Percentiles rank a stretch among this genome's conserved stretches.
Evolutionary conservation across 148 eudicot genomes (phyloP).

Genomic region (Selenicereus undatus): DNA sequence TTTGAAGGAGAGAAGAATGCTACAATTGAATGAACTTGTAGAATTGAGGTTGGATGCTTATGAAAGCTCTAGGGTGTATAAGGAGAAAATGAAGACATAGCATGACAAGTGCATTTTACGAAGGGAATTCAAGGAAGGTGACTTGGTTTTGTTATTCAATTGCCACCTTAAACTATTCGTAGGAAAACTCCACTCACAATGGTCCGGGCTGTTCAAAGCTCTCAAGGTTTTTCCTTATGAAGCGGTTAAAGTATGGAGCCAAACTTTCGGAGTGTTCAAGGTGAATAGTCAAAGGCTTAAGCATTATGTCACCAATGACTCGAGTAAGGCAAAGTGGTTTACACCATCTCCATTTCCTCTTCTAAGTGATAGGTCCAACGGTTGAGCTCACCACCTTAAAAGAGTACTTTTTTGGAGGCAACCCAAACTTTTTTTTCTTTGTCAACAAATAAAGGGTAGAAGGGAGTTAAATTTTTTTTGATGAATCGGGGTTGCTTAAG

Average conservation of each 20-base stretch:
- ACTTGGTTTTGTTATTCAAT: not conserved
- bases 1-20: not conserved
- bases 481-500: no score
- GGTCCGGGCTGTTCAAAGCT: slow-evolving; percentile 10
- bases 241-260: not conserved
- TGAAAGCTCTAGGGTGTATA: slow-evolving; percentile 14
- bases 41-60: slow-evolving; percentile 8
- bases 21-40: slow-evolving; percentile 15
- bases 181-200: slow-evolving; percentile 4
- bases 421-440: no score
- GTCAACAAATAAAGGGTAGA: no score
- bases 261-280: not conserved
- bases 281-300: not conserved
- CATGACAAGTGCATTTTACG: slow-evolving; percentile 1
- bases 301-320: not conserved
- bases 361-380: no score
- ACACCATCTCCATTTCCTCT: not conserved
- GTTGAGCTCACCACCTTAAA: not conserved
- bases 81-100: slow-evolving; percentile 14
- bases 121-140: not conserved
- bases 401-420: not conserved
- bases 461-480: no score
- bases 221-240: not conserved
- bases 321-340: not conserved
- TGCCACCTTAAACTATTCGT: not conserved